These are phyloP conservation scores for Hypoxylon fragiforme DNA, from an alignment of 495 filamentous ascomycete species.

Conservation along the genomic window DNA sequence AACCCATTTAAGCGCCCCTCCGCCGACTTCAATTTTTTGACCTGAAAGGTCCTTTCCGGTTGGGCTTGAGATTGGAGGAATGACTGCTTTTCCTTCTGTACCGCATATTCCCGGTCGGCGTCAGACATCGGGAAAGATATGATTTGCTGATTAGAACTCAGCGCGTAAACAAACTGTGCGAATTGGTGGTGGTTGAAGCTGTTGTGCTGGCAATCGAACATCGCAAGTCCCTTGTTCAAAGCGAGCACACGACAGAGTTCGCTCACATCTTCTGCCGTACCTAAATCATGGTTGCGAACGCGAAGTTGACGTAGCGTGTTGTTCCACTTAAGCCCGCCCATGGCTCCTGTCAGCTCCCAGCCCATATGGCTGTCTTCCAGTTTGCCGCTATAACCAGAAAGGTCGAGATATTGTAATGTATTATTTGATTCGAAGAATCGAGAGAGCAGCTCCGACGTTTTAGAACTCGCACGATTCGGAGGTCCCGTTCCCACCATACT, in stretches of 20 bases:
- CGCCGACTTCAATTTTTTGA: slow-evolving; percentile 25
- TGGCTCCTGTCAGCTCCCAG: slow-evolving; percentile 74
- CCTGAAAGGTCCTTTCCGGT: slow-evolving; percentile 8
- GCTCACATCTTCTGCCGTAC: slow-evolving; percentile 53
- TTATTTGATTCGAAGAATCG: slow-evolving; percentile 77
- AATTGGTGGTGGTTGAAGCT: slow-evolving; percentile 43
- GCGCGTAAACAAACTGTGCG: slow-evolving; percentile 29
- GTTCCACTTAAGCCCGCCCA: slow-evolving; percentile 78
- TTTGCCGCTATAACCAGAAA: slow-evolving; percentile 87
- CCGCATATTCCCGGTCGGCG: slow-evolving; percentile 29
- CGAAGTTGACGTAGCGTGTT: slow-evolving; percentile 71
- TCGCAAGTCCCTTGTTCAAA: slow-evolving; percentile 31
- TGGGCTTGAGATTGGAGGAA: slow-evolving; percentile 21
- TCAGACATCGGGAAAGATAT: slow-evolving; percentile 35
- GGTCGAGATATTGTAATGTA: slow-evolving; percentile 75
- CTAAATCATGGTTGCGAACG: slow-evolving; percentile 62
- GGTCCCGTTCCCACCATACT: slow-evolving; percentile 88
- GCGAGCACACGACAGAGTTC: slow-evolving; percentile 34
- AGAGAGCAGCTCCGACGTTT: slow-evolving; percentile 74
- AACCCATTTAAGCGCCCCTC: slow-evolving; percentile 28
- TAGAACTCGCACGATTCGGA: slow-evolving; percentile 72
- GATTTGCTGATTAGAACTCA: slow-evolving; percentile 29
- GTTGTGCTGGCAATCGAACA: slow-evolving; percentile 47
- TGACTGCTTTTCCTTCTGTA: slow-evolving; percentile 28
- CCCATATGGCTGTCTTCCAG: slow-evolving; percentile 85